These are phyloP conservation scores for Colletotrichum falcatum DNA, from an alignment of 2,329 filamentous ascomycete species.

Conservation along the genomic window DNA sequence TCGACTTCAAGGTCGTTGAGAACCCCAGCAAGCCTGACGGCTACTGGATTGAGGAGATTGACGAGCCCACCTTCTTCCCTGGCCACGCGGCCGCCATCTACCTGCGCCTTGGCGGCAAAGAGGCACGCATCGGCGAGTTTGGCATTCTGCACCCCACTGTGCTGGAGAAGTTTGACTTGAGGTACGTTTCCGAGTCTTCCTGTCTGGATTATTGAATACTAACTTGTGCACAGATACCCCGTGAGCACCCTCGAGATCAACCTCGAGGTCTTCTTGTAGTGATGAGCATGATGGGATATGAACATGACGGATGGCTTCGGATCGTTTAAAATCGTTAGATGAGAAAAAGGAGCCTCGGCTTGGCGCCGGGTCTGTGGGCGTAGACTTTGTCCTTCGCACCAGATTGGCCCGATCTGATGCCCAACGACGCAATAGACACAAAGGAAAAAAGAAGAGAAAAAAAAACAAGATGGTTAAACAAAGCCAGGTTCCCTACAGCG, in stretches of 20 bases:
- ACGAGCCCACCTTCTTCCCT: slow-evolving; percentile 91
- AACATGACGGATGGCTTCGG: slow-evolving; percentile 35
- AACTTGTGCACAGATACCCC: slow-evolving; percentile 72
- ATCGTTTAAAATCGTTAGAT: not conserved
- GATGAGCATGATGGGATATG: slow-evolving; percentile 37
- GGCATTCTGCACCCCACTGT: slow-evolving; percentile 95
- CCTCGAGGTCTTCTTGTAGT: slow-evolving; percentile 88
- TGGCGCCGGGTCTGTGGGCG: slow-evolving; percentile 9
- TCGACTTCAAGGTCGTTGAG: slow-evolving; percentile 65
- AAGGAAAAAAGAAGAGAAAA: not conserved
- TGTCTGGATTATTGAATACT: slow-evolving; percentile 2
- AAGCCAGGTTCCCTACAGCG: not conserved
- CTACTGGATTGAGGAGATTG: slow-evolving; percentile 95
- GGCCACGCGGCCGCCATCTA: slow-evolving; percentile 90
- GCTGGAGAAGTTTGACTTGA: slow-evolving; percentile 92
- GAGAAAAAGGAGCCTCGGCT: slow-evolving; percentile 24
- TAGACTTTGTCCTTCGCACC: slow-evolving; percentile 21
- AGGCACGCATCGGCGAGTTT: slow-evolving; percentile 85
- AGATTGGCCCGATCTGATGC: slow-evolving; percentile 6
- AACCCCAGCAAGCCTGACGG: slow-evolving; percentile 72
- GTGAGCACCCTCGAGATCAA: slow-evolving; percentile 96
- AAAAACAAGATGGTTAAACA: slow-evolving; percentile 19
- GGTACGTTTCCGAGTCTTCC: slow-evolving; percentile 59
- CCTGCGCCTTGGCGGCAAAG: slow-evolving; percentile 79
- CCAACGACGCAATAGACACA: slow-evolving; percentile 34